Base-by-base conservation (phyloP, 495 filamentous ascomycete genomes). In the Pyronema domesticum region DNA sequence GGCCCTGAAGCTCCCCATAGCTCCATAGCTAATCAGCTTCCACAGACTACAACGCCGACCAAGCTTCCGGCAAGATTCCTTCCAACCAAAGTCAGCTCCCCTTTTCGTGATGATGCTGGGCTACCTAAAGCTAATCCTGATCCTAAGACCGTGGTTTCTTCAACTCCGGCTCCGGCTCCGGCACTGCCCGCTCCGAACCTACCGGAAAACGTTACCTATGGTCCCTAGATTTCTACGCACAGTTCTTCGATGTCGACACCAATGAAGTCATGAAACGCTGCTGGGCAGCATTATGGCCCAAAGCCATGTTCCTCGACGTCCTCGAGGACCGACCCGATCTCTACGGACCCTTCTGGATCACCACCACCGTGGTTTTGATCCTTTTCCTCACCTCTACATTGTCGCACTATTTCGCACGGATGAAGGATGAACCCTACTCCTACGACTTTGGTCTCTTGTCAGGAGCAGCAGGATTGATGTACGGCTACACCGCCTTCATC, bases 241-340 rank as follows among this genome's bases (percentile, higher is more conserved):
- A 89, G 71, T 95, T 84, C 74, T 98, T 98, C 70, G 91, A 96
- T 61, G 89, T 98, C 53, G 89, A 96, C 68, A 96, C 91, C 39
- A 81, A 78, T 58, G 80, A 85, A 52, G 87, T 98, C 33, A 70
- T 94, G 45, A 71, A 77, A 60, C 82, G 91, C 55, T 95, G 89
- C 66, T 75, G 79, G 64, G 82, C 86, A 0, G 80, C 89, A 18
- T 70, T 96, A 23, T 94, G 83, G 69, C 91, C 93, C 34, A 79
- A 86, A 49, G 80, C 80, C 46, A 95, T 94, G 72, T 98, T 98
- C 69, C 79, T 98, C 55, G 91, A 98, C 63, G 83, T 95, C 36
- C 74, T 95, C 6, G 91, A 95, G 61, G 91, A 88, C n/a, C 95
- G 95, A 65, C 86, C 91, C 15, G 91, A 98, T 65, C 74, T 98